phyloP scores from a whole-genome alignment of 306 rosid species.

The Gynostemma pentaphyllum region DNA sequence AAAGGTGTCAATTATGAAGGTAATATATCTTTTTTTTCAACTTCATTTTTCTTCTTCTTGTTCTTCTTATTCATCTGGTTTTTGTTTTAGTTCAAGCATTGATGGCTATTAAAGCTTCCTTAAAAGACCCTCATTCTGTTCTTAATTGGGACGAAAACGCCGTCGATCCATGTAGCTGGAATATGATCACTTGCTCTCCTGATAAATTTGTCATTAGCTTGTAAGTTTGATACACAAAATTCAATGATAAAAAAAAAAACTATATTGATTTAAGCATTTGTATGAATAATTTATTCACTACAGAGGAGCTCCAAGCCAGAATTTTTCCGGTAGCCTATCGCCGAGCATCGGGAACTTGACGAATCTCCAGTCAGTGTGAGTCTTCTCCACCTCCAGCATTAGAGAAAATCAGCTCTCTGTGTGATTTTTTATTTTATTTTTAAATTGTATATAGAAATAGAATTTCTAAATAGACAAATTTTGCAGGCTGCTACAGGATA shows the following conservation, averaged over 20 bases:
- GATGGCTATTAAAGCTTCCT: slow-evolving; percentile 33
- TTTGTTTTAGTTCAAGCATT: slow-evolving; percentile 58
- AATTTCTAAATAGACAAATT: background rate
- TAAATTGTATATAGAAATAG: too few species aligned
- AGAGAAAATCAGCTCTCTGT: background rate
- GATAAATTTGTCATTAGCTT: slow-evolving; percentile 49
- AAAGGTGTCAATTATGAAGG: slow-evolving; percentile 94
- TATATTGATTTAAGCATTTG: background rate
- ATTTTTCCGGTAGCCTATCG: slow-evolving; percentile 69
- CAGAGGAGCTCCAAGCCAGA: slow-evolving; percentile 82
- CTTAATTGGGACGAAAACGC: slow-evolving; percentile 74
- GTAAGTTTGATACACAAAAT: slow-evolving; percentile 27
- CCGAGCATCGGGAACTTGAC: slow-evolving; percentile 80
- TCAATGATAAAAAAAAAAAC: background rate
- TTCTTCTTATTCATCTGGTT: background rate
- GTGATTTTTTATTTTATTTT: background rate
- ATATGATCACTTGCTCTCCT: slow-evolving; percentile 65
- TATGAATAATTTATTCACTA: slow-evolving; percentile 8
- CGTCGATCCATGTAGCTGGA: slow-evolving; percentile 96
- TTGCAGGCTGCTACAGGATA: slow-evolving; percentile 65
- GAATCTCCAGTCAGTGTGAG: slow-evolving; percentile 65
- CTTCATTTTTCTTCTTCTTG: background rate
- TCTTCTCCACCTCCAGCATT: background rate
- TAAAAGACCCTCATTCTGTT: slow-evolving; percentile 51
- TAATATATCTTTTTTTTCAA: slow-evolving; percentile 17